Base-by-base conservation (phyloP, 495 filamentous ascomycete species). In the Halenospora varia region DNA sequence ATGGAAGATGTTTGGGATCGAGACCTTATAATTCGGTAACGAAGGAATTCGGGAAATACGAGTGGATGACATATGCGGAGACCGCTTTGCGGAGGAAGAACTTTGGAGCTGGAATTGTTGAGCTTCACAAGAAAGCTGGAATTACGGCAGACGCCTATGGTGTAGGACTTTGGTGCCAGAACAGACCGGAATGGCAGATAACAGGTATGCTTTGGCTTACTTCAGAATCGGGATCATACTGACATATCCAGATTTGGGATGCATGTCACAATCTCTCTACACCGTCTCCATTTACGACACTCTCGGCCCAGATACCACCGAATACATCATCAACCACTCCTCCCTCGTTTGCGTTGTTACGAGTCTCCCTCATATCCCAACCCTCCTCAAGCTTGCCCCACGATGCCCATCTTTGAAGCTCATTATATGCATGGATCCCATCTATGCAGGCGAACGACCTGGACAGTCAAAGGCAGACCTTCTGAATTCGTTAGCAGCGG, bases 251-350 rank as follows among this genome's bases (percentile, higher is more conserved):
- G 94, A 98, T 82, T 72, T 98, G 62, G 94, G 85, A 41, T 89
- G 91, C 62, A 83, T 90, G 73, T 92, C 90, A 18, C 95, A 97
- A 73, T 83, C 87, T 18, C 81, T 97, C 29, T 97, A 78, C 71
- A 88, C 88, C 23, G 92, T 97, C 56, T 96, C 93, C 13, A 88
- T 98, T 41, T 98, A 98, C 76, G 94, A 98, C 73, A 96, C 94
- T 13, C 80, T 98, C 18, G 92, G 94, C 17, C 82, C 94, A 26
- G 88, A 94, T 63, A 81, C 91, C 13, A 90, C 89, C 41, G 92
- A 97, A 74, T 97, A 89, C 70, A 97, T 98, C 68, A 88, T 96
- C 70, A 95, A 92, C 68, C 94, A 98, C 70, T 83, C 89, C 46
- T 77, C 83, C 40, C 72, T 98, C 45, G 72, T 73, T 56, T 89